phyloP scores from a whole-genome alignment of 2,329 filamentous ascomycete genomes.

The Neonectria coccinea region DNA sequence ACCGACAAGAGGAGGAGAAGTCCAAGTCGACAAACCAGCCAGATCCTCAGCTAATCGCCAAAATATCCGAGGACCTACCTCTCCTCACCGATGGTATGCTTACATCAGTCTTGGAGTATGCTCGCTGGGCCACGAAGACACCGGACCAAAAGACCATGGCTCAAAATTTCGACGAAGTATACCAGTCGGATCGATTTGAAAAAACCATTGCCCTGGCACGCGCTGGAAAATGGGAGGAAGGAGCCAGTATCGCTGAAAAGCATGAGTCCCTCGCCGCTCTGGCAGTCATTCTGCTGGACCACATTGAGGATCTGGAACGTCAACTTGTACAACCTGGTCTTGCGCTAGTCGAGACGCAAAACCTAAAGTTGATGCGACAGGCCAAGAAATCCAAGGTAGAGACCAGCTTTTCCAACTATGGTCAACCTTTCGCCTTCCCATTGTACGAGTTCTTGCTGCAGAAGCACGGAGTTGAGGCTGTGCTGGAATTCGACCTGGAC shows the following conservation, averaged over 20 bases:
- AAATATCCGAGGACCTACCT: slow-evolving; percentile 62
- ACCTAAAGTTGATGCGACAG: slow-evolving; percentile 51
- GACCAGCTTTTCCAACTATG: slow-evolving; percentile 72
- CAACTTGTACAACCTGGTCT: slow-evolving; percentile 46
- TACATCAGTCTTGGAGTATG: slow-evolving; percentile 64
- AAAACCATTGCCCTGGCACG: slow-evolving; percentile 66
- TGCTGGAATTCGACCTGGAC: slow-evolving; percentile 79
- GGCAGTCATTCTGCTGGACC: slow-evolving; percentile 66
- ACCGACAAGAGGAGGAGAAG: slow-evolving; percentile 52
- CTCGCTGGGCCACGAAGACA: slow-evolving; percentile 61
- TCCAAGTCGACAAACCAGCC: slow-evolving; percentile 50
- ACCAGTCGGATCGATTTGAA: slow-evolving; percentile 62
- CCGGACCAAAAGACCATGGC: slow-evolving; percentile 57
- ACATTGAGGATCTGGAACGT: slow-evolving; percentile 57
- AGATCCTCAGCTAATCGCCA: slow-evolving; percentile 56
- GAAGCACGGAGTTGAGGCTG: slow-evolving; percentile 71
- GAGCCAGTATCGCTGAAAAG: slow-evolving; percentile 68
- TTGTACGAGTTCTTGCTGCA: slow-evolving; percentile 84
- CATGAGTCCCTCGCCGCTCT: slow-evolving; percentile 67
- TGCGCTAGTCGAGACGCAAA: slow-evolving; percentile 46
- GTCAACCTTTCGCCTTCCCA: slow-evolving; percentile 76
- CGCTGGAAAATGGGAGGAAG: slow-evolving; percentile 68
- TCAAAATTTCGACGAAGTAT: slow-evolving; percentile 61
- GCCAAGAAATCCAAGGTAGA: slow-evolving; percentile 60
- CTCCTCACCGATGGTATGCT: slow-evolving; percentile 67